Percentiles rank a stretch among this genome's conserved stretches.
Evolutionary conservation across 345 rosid genomes (phyloP).

Genomic region (Geranium brycei): DNA sequence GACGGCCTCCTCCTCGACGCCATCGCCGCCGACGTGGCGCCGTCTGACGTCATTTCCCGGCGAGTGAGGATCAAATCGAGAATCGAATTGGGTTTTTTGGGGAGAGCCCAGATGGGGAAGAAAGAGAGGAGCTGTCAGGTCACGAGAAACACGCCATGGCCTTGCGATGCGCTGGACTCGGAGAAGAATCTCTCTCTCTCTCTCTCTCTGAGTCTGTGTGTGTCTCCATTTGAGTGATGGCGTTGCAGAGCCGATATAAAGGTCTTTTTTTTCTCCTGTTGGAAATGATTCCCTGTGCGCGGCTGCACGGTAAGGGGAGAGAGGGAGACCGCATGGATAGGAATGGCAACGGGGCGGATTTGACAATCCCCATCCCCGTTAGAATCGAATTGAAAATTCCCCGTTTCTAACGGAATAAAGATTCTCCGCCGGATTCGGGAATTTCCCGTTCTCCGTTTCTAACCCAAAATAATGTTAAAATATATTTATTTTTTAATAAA

Average conservation of each 20-base stretch:
- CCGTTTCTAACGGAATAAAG: no score
- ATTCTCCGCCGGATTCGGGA: no score
- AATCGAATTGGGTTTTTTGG: background rate
- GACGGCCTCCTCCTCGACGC: conserved; percentile 75
- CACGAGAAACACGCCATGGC: background rate
- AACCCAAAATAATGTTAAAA: no score
- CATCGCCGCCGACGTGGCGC: conserved; percentile 59
- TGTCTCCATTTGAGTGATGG: background rate
- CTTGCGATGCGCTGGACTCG: background rate
- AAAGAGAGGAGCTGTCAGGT: background rate
- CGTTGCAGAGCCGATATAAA: background rate
- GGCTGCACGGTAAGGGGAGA: background rate
- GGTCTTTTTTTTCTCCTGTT: background rate
- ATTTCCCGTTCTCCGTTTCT: no score
- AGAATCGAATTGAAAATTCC: no score
- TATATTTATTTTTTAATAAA: no score
- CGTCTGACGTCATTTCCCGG: conserved; percentile 70
- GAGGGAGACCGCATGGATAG: no score
- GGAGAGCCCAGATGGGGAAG: background rate
- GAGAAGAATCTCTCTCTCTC: background rate
- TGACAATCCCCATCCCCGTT: no score
- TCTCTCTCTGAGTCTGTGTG: background rate
- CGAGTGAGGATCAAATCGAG: background rate
- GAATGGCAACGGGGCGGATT: no score
- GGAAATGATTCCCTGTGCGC: background rate